Evolutionary conservation across 2,329 filamentous ascomycete genomes (phyloP), one percentile per base, ranked within the genome.

Genomic region (Exophiala calicioides): DNA sequence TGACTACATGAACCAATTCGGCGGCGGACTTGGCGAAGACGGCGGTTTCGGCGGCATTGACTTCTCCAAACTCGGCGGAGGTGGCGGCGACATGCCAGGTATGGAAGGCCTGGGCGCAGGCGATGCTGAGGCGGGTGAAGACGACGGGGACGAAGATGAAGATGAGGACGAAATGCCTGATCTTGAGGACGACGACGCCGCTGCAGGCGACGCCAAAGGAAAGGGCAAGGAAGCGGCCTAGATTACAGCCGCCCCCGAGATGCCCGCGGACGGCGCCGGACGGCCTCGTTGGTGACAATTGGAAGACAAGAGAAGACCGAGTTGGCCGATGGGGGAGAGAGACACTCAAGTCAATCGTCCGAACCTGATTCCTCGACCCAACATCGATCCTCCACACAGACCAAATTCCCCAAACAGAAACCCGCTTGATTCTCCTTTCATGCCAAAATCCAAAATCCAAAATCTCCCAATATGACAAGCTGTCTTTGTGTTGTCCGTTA

Each of bases 61-160:
- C 73, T 95, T 95, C 82, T 93, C 87, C 62, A 94, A 95, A 78
- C 84, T 95, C 54, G 85, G 84, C 55, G 84, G 78, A 55, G 81
- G 77, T 56, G 77, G 65, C n/a, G 65, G 65, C 44, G 63, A 57
- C 29, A 66, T 72, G 59, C 64, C 64, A 18, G 70, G 57, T 53
- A 64, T 59, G 65, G 65, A 49, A 42, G 63, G 58, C 21, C 57
- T 60, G 23, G 66, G 61, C 33, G 71, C 61, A 35, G 65, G 62
- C 7, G 71, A 65, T n/a, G 71, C 67, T 35, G 68, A 69, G 29
- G 59, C 77, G 16, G 74, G 76, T 2, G 79, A 78, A 8, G 79
- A 79, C 3, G 81, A 84, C 1, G 80, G 83, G 27, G 85, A 88
- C 41, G 34, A 37, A 38, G 85, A 88, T 67, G 83, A 77, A 20